Conservation (phyloP, 2,329 filamentous ascomycete species). For the Arthrobotrys sinensis region DNA sequence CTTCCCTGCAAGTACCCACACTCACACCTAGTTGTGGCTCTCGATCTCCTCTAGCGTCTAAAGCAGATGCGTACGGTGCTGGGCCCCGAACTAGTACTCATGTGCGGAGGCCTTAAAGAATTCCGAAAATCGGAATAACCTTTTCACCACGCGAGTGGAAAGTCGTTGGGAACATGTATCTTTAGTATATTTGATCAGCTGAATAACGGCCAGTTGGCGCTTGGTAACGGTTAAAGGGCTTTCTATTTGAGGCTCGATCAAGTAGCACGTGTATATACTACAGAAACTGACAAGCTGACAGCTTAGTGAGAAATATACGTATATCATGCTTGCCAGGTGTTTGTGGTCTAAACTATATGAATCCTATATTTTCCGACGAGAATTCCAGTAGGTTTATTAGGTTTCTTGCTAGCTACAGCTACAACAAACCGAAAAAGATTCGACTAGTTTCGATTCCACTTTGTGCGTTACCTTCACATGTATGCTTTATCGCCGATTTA, state of each 20-base stretch:
- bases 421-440: no score
- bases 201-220: not conserved
- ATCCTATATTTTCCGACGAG: no score
- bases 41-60: not conserved
- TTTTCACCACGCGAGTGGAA: slow-evolving; percentile 42
- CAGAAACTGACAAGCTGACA: no score
- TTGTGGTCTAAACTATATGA: no score
- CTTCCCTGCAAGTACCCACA: not conserved
- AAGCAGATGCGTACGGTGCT: not conserved
- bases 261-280: no score
- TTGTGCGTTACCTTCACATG: no score
- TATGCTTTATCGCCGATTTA: not conserved
- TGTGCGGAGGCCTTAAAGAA: not conserved
- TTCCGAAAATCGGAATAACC: slow-evolving; percentile 42
- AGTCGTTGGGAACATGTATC: not conserved
- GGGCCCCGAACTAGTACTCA: no score
- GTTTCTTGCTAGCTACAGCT: no score
- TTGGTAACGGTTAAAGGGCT: not conserved
- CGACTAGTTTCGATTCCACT: no score
- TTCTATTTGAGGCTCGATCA: not conserved
- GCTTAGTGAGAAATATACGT: no score
- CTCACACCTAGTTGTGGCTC: not conserved
- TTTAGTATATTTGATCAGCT: slow-evolving; percentile 16
- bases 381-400: no score
- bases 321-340: no score